Conservation (phyloP, 148 eudicot species). For the Bassia scoparia region DNA sequence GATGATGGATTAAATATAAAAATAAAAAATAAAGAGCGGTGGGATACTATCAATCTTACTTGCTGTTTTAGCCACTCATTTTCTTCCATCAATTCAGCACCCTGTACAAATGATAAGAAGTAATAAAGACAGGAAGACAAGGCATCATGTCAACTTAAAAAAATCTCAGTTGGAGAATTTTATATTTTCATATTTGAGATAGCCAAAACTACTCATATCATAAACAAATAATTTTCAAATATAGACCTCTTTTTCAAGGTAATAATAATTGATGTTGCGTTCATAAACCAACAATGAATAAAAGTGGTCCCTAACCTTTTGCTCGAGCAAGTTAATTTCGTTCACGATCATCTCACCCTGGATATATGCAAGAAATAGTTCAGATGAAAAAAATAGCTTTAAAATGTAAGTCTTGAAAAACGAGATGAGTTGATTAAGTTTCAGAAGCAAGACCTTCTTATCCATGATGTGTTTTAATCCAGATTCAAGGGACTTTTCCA, state of each 20-base stretch:
- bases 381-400: background rate
- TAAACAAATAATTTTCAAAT: background rate
- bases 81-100: constrained; percentile 61
- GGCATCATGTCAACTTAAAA: background rate
- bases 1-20: too few species aligned
- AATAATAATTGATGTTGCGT: background rate
- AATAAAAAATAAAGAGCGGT: background rate
- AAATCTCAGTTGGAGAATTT: too few species aligned
- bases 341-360: constrained; percentile 75
- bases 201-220: background rate
- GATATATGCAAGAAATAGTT: constrained; percentile 3
- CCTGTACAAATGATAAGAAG: constrained; percentile 36
- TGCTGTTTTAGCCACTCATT: constrained; percentile 63
- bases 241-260: background rate
- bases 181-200: background rate
- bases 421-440: too few species aligned
- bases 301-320: constrained; percentile 51
- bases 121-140: too few species aligned
- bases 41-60: constrained; percentile 34
- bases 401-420: background rate
- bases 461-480: constrained; percentile 70
- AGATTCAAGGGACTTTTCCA: constrained; percentile 71
- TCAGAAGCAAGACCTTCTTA: constrained; percentile 54
- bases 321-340: constrained; percentile 63
- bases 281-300: background rate